These are phyloP conservation scores for Ichthyophonus hoferi DNA, from an alignment of 208 protist genomes.

Conservation along the genomic window DNA sequence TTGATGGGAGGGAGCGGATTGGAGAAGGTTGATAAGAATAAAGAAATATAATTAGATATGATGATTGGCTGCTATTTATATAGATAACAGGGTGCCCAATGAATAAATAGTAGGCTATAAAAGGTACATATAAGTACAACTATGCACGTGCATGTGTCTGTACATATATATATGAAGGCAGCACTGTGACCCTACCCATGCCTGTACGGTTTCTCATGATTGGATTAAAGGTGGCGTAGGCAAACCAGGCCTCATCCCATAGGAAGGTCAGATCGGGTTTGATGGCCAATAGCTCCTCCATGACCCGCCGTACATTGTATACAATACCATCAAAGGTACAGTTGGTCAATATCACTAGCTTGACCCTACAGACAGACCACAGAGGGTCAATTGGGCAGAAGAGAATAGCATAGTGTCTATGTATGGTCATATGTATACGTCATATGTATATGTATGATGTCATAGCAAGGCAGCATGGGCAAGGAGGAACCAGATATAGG, in stretches of 20 bases:
- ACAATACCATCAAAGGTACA: slow-evolving; percentile 47
- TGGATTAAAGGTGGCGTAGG: slow-evolving; percentile 40
- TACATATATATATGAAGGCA: background rate
- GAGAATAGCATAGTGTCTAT: background rate
- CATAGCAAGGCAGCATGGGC: too few species aligned
- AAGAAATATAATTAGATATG: too few species aligned
- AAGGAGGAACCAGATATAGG: too few species aligned
- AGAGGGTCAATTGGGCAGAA: background rate
- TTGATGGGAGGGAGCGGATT: too few species aligned
- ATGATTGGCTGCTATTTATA: too few species aligned
- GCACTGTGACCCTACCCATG: background rate
- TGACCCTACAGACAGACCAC: background rate
- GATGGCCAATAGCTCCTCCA: slow-evolving; percentile 44
- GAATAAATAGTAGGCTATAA: too few species aligned
- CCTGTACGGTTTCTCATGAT: background rate
- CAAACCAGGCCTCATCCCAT: slow-evolving; percentile 47
- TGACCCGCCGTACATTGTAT: slow-evolving; percentile 42
- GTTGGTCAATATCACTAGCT: slow-evolving; percentile 43
- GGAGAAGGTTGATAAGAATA: too few species aligned
- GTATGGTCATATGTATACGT: background rate
- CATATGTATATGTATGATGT: background rate
- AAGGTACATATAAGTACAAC: background rate
- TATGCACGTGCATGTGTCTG: background rate
- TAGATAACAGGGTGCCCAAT: too few species aligned
- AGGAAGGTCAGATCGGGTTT: slow-evolving; percentile 43